A percentile compares a stretch with the other conserved stretches of the same genome.
phyloP scores from a whole-genome alignment of 768 basidiomycete species.

The Xanthoconium purpureum region DNA sequence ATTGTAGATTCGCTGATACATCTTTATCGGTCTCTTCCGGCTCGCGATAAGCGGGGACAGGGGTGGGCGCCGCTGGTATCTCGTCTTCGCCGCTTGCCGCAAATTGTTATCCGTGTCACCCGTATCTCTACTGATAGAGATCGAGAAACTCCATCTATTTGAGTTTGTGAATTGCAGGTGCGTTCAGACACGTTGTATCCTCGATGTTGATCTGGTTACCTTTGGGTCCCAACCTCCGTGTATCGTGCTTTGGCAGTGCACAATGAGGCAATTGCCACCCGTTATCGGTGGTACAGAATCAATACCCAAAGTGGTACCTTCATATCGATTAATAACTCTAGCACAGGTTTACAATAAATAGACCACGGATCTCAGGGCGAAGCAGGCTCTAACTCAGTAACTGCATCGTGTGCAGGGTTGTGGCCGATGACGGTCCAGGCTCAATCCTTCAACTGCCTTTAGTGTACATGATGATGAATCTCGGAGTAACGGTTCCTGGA shows the following conservation, averaged over 20 bases:
- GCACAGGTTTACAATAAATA: conserved; percentile 25
- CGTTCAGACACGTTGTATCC: conserved; percentile 26
- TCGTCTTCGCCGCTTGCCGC: background rate
- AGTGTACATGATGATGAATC: conserved; percentile 57
- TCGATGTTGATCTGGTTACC: conserved; percentile 21
- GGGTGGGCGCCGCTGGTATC: background rate
- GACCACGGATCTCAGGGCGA: conserved; percentile 18
- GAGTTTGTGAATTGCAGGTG: conserved; percentile 16
- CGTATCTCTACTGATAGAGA: conserved; percentile 20
- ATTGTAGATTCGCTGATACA: background rate
- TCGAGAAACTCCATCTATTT: conserved; percentile 27
- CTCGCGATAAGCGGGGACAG: conserved; percentile 19
- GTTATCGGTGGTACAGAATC: conserved; percentile 17
- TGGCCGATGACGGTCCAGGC: conserved; percentile 15
- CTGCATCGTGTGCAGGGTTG: conserved; percentile 16
- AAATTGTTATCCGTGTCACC: conserved; percentile 7
- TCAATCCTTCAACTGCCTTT: conserved; percentile 31
- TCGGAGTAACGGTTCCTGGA: conserved; percentile 56
- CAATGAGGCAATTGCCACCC: conserved; percentile 23
- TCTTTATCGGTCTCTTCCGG: conserved; percentile 9
- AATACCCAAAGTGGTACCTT: conserved; percentile 21
- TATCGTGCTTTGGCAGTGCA: conserved; percentile 24
- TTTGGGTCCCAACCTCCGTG: conserved; percentile 9
- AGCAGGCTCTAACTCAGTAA: conserved; percentile 22
- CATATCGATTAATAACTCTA: conserved; percentile 13